These are phyloP conservation scores for Pseudophaeomoniella oleicola DNA, from an alignment of 2,329 filamentous ascomycete species.

Conservation along the genomic window DNA sequence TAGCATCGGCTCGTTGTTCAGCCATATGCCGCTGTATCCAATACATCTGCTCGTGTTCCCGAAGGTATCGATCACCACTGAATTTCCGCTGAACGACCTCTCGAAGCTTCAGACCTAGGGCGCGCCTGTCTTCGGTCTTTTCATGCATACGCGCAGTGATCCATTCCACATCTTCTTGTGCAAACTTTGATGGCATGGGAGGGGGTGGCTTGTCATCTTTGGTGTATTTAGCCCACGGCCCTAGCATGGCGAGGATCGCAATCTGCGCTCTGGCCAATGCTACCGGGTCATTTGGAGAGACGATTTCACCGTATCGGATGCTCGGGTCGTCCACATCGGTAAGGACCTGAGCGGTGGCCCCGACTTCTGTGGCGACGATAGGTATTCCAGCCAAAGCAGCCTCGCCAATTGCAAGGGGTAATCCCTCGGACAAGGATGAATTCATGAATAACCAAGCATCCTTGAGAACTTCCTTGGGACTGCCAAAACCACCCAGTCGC, in stretches of 20 bases:
- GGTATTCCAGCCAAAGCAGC: slow-evolving; percentile 15
- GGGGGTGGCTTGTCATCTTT: slow-evolving; percentile 25
- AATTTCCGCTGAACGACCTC: slow-evolving; percentile 37
- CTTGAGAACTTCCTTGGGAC: slow-evolving; percentile 30
- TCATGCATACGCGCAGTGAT: slow-evolving; percentile 37
- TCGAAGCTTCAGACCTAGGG: slow-evolving; percentile 35
- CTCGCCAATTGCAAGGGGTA: slow-evolving; percentile 16
- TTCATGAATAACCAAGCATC: slow-evolving; percentile 30
- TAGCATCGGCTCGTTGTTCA: slow-evolving; percentile 3
- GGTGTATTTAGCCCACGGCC: slow-evolving; percentile 39
- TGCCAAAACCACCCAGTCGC: slow-evolving; percentile 34
- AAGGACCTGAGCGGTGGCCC: slow-evolving; percentile 2
- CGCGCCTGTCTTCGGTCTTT: slow-evolving; percentile 31
- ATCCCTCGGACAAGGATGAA: slow-evolving; percentile 14
- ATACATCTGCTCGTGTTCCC: slow-evolving; percentile 39
- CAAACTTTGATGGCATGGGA: slow-evolving; percentile 26
- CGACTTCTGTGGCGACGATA: slow-evolving; percentile 6
- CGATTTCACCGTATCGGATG: slow-evolving; percentile 37
- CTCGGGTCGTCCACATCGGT: slow-evolving; percentile 6
- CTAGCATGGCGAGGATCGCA: slow-evolving; percentile 39
- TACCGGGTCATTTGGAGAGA: slow-evolving; percentile 41
- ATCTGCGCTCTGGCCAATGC: slow-evolving; percentile 41
- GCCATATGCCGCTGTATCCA: slow-evolving; percentile 15
- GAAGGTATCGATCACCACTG: slow-evolving; percentile 35
- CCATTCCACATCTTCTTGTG: slow-evolving; percentile 28